phyloP scores from a whole-genome alignment of 2,329 filamentous ascomycete species.

The Tolypocladium endophyticum region DNA sequence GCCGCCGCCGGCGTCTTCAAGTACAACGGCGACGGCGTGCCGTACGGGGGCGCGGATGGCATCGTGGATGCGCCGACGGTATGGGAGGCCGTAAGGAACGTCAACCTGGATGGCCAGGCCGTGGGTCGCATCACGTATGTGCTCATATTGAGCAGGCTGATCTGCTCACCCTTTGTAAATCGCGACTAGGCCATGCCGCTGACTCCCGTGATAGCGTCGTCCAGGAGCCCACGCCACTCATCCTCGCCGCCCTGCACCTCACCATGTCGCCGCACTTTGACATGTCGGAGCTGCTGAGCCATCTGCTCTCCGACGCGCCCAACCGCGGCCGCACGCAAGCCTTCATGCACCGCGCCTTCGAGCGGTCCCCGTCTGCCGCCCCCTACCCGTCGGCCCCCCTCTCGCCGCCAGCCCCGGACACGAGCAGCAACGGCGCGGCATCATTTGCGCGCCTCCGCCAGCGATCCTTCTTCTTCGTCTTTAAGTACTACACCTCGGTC shows the following conservation, averaged over 20 bases:
- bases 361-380: conserved; percentile 9
- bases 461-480: conserved; percentile 50
- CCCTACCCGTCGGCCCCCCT: conserved; percentile 8
- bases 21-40: conserved; percentile 12
- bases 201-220: conserved; percentile 33
- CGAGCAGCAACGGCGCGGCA: conserved; percentile 5
- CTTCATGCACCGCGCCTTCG: conserved; percentile 40
- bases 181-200: background rate
- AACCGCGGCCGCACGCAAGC: conserved; percentile 34
- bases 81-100: conserved; percentile 28
- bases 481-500: conserved; percentile 55
- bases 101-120: conserved; percentile 26
- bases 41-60: conserved; percentile 13
- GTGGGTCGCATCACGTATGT: conserved; percentile 46
- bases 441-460: conserved; percentile 30
- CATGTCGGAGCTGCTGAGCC: conserved; percentile 48
- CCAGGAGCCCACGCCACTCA: conserved; percentile 48
- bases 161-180: background rate
- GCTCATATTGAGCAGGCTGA: conserved; percentile 16
- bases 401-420: conserved; percentile 4
- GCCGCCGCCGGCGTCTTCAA: conserved; percentile 4
- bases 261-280: conserved; percentile 48
- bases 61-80: conserved; percentile 28
- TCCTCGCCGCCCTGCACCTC: conserved; percentile 48
- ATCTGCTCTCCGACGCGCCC: conserved; percentile 38